Evolutionary conservation across 2,329 filamentous ascomycete genomes (phyloP), one percentile per base, ranked within the genome.

Genomic region (Nemania sp.): DNA sequence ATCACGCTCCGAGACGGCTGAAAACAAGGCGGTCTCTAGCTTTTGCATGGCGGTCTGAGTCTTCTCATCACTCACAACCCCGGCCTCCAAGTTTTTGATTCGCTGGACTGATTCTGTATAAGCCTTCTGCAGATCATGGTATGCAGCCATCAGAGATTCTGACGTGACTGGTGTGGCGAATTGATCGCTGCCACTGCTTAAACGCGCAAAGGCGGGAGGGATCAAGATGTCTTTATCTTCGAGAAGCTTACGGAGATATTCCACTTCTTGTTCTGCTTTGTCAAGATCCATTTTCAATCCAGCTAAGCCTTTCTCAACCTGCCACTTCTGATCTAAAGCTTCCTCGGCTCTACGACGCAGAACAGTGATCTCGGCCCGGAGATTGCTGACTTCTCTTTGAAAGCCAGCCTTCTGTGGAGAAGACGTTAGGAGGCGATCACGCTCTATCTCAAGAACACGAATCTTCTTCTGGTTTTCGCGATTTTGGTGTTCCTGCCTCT

Each of bases 211-310:
- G 18, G 86, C 86, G 53, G 89, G 89, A 0, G 91, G 90, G 26
- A 92, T 89, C 47, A 90, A 84, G 63, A 94, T 93, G 75, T 98
- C 94, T 73, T 94, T 92, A 78, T 97, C 93, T 68, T 90, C 84
- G 22, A 98, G 86, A 27, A 98, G 84, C 35, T 84, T 87, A 51
- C 93, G 90, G 47, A 99, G 86, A n/a, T 92, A 92, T 47, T 88
- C 85, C 32, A 97, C 97, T 81, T 99, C 96, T 78, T 96, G 92
- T 79, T 98, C 93, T 27, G 96, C 94, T 70, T 94, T 92, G 80
- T 98, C 96, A 49, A 99, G 88, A 77, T 98, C 95, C 92, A 97
- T 98, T 82, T 97, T 97, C 64, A 98, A 83, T 63, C 94, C 93
- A 60, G 89, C 87, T 1, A 98, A 84, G 20, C 93, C 93, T 81